These are phyloP conservation scores for Leccinum uliginosum DNA, from an alignment of 768 basidiomycete species.

Conservation along the genomic window DNA sequence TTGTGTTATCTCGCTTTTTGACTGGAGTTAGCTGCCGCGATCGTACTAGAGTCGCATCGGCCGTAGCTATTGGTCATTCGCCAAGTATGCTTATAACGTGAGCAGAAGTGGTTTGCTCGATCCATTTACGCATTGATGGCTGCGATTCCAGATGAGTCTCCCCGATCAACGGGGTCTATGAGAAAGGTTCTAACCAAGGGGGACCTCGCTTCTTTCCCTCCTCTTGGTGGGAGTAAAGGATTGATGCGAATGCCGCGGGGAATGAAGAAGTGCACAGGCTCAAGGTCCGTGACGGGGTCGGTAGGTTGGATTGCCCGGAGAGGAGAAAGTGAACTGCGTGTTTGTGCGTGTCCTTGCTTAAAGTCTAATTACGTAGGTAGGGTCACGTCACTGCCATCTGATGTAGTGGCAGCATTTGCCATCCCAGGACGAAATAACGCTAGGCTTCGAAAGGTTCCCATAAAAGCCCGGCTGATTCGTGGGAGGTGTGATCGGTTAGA, in stretches of 20 bases:
- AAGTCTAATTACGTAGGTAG: slow-evolving; percentile 35
- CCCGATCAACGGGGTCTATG: slow-evolving; percentile 21
- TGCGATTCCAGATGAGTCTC: slow-evolving; percentile 5
- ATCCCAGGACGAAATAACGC: slow-evolving; percentile 9
- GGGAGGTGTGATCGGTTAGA: slow-evolving; percentile 8
- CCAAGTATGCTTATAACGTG: slow-evolving; percentile 12
- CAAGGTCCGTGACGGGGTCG: slow-evolving; percentile 23
- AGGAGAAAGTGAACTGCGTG: slow-evolving; percentile 17
- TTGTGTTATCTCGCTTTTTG: slow-evolving; percentile 16
- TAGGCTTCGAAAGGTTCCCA: slow-evolving; percentile 11
- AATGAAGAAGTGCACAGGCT: slow-evolving; percentile 16
- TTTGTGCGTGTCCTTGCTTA: slow-evolving; percentile 32
- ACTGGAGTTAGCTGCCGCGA: slow-evolving; percentile 12
- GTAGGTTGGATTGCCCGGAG: slow-evolving; percentile 15
- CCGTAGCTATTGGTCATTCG: slow-evolving; percentile 12
- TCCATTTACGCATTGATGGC: slow-evolving; percentile 4
- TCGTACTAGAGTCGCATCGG: slow-evolving; percentile 3
- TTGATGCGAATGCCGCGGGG: slow-evolving; percentile 31
- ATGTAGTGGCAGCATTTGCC: slow-evolving; percentile 18
- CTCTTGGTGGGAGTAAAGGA: slow-evolving; percentile 7
- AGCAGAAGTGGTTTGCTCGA: slow-evolving; percentile 8
- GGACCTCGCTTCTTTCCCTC: slow-evolving; percentile 11
- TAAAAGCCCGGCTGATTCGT: slow-evolving; percentile 11
- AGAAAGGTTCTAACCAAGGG: slow-evolving; percentile 2
- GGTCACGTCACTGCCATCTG: slow-evolving; percentile 31